Evolutionary conservation across 2,329 filamentous ascomycete genomes (phyloP).

Genomic region (Aspergillus novoparasiticus): DNA sequence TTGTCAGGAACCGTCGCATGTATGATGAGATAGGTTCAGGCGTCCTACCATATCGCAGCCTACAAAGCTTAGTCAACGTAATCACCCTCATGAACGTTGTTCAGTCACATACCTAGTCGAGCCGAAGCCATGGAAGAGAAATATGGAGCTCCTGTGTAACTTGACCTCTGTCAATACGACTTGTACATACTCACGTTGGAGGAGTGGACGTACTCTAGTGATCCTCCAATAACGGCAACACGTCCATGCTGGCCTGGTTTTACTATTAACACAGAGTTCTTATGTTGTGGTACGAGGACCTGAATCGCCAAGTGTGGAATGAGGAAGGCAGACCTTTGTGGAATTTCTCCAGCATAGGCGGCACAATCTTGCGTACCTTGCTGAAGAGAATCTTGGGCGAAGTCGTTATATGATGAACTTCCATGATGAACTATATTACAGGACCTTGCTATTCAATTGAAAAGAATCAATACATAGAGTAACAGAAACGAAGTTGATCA

Average conservation of each 20-base stretch:
- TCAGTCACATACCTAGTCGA: conserved; percentile 62
- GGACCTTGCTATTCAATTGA: neutral
- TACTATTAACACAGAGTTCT: neutral
- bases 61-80: conserved; percentile 16
- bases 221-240: conserved; percentile 91
- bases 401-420: conserved; percentile 57
- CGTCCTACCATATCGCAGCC: conserved; percentile 74
- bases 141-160: conserved; percentile 93
- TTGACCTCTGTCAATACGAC: conserved; percentile 25
- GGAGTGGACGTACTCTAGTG: conserved; percentile 65
- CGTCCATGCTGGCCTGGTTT: conserved; percentile 80
- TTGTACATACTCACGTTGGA: neutral
- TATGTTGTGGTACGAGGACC: neutral
- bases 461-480: neutral
- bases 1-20: conserved; percentile 18
- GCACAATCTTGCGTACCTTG: conserved; percentile 86
- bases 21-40: neutral
- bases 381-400: conserved; percentile 73
- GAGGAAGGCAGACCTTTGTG: conserved; percentile 73
- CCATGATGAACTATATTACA: conserved; percentile 25
- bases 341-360: conserved; percentile 91
- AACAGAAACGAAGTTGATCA: neutral
- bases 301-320: neutral
- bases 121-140: conserved; percentile 98
- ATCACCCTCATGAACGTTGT: neutral